phyloP scores from a whole-genome alignment of 2,329 filamentous ascomycete genomes.

The Beauveria bassiana region DNA sequence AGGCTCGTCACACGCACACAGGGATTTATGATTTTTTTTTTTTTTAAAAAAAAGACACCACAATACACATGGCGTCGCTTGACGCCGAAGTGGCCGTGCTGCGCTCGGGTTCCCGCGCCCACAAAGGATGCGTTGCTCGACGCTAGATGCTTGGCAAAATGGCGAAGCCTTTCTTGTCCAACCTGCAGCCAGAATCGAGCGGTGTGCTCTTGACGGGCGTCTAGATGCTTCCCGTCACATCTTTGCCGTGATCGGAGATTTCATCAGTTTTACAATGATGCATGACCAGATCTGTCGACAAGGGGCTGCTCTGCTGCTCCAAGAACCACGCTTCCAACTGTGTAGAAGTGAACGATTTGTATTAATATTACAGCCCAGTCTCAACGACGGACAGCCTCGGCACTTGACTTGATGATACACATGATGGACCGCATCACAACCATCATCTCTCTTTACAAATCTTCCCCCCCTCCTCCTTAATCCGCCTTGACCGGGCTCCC shows the following conservation, averaged over 20 bases:
- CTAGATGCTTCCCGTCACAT: neutral
- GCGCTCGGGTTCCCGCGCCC: slow-evolving; percentile 2
- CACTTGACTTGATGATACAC: neutral
- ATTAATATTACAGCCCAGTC: neutral
- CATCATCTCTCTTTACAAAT: neutral
- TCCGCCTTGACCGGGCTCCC: slow-evolving; percentile 21
- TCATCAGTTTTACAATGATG: too few species aligned
- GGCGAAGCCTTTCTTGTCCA: neutral
- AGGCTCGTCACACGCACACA: neutral
- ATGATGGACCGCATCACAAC: neutral
- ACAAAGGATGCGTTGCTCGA: neutral
- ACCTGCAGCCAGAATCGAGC: neutral
- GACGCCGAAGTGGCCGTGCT: neutral
- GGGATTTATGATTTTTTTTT: too few species aligned
- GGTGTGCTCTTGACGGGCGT: neutral
- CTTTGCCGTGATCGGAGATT: too few species aligned
- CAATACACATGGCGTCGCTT: neutral
- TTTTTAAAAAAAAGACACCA: too few species aligned
- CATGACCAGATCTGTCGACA: too few species aligned
- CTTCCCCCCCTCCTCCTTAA: slow-evolving; percentile 8
- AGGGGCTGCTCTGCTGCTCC: neutral
- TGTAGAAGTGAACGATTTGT: neutral
- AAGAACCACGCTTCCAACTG: too few species aligned
- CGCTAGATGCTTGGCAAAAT: neutral
- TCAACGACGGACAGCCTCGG: neutral